These are phyloP conservation scores for Staphylotrichum tortipilum DNA, from an alignment of 495 filamentous ascomycete genomes.

Conservation along the genomic window DNA sequence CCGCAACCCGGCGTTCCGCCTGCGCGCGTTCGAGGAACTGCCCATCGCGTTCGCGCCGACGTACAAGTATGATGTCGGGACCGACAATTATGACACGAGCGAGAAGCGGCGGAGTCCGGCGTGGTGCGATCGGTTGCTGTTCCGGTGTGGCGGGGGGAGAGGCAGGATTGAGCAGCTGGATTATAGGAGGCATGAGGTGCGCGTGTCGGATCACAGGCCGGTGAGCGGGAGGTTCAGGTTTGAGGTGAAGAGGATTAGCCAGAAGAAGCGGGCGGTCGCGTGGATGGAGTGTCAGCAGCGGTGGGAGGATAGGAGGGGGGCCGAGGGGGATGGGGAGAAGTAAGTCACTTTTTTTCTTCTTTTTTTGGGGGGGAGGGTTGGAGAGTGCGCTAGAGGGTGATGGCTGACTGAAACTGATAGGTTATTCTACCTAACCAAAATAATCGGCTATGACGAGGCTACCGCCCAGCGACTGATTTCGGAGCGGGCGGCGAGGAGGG, in stretches of 20 bases:
- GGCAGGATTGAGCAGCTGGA: slow-evolving; percentile 79
- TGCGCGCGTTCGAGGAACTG: slow-evolving; percentile 77
- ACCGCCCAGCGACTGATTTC: slow-evolving; percentile 32
- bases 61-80: slow-evolving; percentile 97
- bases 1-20: slow-evolving; percentile 78
- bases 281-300: slow-evolving; percentile 64
- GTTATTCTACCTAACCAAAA: slow-evolving; percentile 35
- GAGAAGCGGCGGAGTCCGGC: slow-evolving; percentile 95
- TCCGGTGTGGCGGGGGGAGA: slow-evolving; percentile 51
- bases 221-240: slow-evolving; percentile 79
- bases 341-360: slow-evolving; percentile 19
- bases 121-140: slow-evolving; percentile 92
- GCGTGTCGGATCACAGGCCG: slow-evolving; percentile 85
- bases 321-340: slow-evolving; percentile 51
- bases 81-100: slow-evolving; percentile 83
- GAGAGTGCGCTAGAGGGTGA: too few relatives aligned
- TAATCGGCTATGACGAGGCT: slow-evolving; percentile 39
- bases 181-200: slow-evolving; percentile 80
- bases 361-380: too few relatives aligned
- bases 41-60: slow-evolving; percentile 89
- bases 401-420: slow-evolving; percentile 22
- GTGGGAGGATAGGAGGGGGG: slow-evolving; percentile 62
- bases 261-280: slow-evolving; percentile 50
- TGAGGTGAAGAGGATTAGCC: slow-evolving; percentile 68
- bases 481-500: slow-evolving; percentile 26